Percentiles rank a stretch among this genome's conserved stretches.
Conservation (phyloP, 202 grass and related monocot species). For the Eragrostis tef region DNA sequence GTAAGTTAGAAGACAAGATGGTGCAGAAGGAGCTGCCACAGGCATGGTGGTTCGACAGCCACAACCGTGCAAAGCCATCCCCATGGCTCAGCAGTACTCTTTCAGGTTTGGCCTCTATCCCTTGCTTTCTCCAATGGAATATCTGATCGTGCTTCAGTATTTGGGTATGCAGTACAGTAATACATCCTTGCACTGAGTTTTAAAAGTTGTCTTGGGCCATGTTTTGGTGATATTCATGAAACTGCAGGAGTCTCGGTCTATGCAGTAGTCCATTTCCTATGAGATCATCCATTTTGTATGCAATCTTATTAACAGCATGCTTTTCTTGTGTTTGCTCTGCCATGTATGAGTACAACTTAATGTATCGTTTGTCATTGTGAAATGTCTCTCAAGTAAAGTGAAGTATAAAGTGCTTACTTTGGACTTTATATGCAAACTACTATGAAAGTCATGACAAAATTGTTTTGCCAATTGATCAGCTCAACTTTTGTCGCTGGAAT, state of each 20-base stretch:
- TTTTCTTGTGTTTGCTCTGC: background rate
- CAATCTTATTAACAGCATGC: background rate
- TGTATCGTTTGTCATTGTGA: background rate
- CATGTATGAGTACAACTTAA: background rate
- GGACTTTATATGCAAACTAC: no score
- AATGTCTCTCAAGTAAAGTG: background rate
- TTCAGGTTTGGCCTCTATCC: slow-evolving; percentile 51
- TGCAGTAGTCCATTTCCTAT: background rate
- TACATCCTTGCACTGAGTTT: background rate
- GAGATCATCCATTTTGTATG: background rate
- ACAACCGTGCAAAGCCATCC: slow-evolving; percentile 62
- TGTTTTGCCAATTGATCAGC: no score
- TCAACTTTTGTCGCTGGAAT: no score
- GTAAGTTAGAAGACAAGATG: slow-evolving; percentile 50
- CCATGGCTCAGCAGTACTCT: slow-evolving; percentile 67
- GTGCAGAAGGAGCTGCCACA: slow-evolving; percentile 61
- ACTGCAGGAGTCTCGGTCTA: background rate
- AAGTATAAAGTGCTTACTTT: background rate
- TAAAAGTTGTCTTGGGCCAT: background rate
- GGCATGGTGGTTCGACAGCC: slow-evolving; percentile 86
- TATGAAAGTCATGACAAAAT: no score
- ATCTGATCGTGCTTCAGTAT: background rate
- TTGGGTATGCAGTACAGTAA: background rate
- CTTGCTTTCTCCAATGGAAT: background rate
- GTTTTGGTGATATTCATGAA: background rate